Evolutionary conservation across 345 rosid genomes (phyloP), one percentile per base, ranked within the genome.

Genomic region (Clausena lansium): DNA sequence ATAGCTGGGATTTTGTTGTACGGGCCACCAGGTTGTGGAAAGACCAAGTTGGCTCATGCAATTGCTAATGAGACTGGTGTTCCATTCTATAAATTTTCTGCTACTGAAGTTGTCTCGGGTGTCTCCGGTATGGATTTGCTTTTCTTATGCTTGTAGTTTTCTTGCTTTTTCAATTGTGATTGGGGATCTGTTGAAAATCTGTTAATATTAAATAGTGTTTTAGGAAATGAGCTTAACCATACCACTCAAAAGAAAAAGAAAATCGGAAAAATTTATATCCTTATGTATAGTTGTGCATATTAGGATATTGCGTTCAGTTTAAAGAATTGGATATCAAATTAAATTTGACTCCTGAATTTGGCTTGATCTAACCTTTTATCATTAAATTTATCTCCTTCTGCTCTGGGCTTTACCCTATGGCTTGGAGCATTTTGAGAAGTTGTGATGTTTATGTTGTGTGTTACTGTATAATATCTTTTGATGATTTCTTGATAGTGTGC

Each of bases 101-200:
- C 98, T 1, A 86, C 98, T 20, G 97, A n/a, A 95, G 89, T 93
- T n/a, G 96, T 95, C 67, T 90, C 97, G 32, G 96, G 93, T 22
- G 93, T 93, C 45, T 88, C 97, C 24, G 98, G 99, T 93, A 86
- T 74, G 24, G 5, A 35, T 71, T 71, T 73, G 3, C 36, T 74
- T 74, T 9, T 52, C 24, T 59, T 39, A 47, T 39, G 39, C 59
- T 19, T 61, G 39, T 4, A 11, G 25, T 58, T 67, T 66, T 2
- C 76, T 67, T 52, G 33, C n/a, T 47, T 39, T 80, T 54, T 75
- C n/a, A 20, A 52, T 76, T 25, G 17, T 32, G 24, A 65, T 47
- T 76, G 58, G 68, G 30, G 64, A 66, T 47, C 6, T 55, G 22
- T 32, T 32, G 3, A 54, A 52, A 9, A 22, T 28, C 11, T 33